Percentiles rank a stretch among this genome's conserved stretches.
These are phyloP conservation scores for Teunomyces funiuensis DNA, from an alignment of 805 yeast genomes.

Conservation along the genomic window DNA sequence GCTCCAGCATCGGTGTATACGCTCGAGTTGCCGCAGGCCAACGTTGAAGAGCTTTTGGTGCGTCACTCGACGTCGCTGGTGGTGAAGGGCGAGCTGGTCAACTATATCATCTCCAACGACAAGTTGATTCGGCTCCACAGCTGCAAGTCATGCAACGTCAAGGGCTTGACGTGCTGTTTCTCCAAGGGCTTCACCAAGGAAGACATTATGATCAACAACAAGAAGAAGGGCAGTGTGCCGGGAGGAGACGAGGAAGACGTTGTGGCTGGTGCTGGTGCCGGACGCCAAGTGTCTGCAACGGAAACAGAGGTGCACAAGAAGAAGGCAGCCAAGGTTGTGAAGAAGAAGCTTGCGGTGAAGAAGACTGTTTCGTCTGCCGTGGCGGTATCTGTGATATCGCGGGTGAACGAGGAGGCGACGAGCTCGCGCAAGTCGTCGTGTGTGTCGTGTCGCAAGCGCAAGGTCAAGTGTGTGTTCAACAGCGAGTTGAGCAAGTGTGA, in stretches of 20 bases:
- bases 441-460: conserved; percentile 41
- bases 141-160: conserved; percentile 55
- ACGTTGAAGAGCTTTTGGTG: conserved; percentile 8
- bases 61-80: conserved; percentile 2
- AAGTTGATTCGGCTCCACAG: conserved; percentile 51
- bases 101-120: conserved; percentile 20
- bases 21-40: conserved; percentile 9
- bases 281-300: no score
- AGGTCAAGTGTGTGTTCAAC: conserved; percentile 42
- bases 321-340: conserved; percentile 12
- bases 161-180: conserved; percentile 50
- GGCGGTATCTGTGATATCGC: conserved; percentile 3
- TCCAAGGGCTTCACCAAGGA: conserved; percentile 67
- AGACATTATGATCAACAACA: conserved; percentile 46
- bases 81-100: conserved; percentile 16
- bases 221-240: conserved; percentile 15
- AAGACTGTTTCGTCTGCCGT: background rate
- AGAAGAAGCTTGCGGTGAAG: conserved; percentile 10
- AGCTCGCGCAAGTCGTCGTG: conserved; percentile 38
- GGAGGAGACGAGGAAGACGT: conserved; percentile 5
- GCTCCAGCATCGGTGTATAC: conserved; percentile 2
- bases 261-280: background rate
- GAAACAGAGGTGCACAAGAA: no score
- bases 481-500: conserved; percentile 33
- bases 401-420: conserved; percentile 5